These are phyloP conservation scores for Pseudevernia furfuracea DNA, from an alignment of 495 filamentous ascomycete genomes.

Conservation along the genomic window DNA sequence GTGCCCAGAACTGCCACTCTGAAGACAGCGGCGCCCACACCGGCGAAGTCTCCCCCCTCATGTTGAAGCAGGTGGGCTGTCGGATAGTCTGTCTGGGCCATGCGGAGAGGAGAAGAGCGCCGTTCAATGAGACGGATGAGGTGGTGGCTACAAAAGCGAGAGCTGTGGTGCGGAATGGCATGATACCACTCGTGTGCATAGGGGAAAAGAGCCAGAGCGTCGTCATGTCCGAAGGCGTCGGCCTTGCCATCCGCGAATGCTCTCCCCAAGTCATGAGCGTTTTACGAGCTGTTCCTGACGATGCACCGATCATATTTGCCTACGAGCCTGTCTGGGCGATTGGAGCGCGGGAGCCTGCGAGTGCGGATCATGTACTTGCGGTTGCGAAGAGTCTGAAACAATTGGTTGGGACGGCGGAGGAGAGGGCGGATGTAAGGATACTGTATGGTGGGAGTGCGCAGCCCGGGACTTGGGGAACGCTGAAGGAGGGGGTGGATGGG, in stretches of 20 bases:
- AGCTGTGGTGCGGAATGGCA: constrained; percentile 55
- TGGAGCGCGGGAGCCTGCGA: constrained; percentile 63
- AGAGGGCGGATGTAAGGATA: constrained; percentile 50
- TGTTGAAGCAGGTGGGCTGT: constrained; percentile 57
- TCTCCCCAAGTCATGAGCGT: constrained; percentile 54
- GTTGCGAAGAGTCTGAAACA: constrained; percentile 57
- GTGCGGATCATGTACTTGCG: constrained; percentile 58
- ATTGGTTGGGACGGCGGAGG: constrained; percentile 31
- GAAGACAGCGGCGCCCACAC: constrained; percentile 64
- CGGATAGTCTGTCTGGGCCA: constrained; percentile 70
- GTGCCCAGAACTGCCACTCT: constrained; percentile 68
- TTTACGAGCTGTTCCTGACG: constrained; percentile 46
- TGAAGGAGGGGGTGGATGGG: constrained; percentile 67
- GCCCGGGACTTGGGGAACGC: constrained; percentile 58
- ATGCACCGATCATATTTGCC: constrained; percentile 66
- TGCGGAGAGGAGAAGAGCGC: constrained; percentile 57
- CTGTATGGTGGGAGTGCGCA: constrained; percentile 77
- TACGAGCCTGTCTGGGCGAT: constrained; percentile 93
- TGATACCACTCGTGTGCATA: constrained; percentile 74
- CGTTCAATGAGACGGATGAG: constrained; percentile 65
- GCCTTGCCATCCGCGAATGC: constrained; percentile 57
- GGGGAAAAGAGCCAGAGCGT: constrained; percentile 52
- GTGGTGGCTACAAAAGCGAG: constrained; percentile 57
- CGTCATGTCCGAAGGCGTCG: constrained; percentile 45
- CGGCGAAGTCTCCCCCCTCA: constrained; percentile 64